phyloP scores from a whole-genome alignment of 2,329 filamentous ascomycete species.

The Tolypocladium sp. region DNA sequence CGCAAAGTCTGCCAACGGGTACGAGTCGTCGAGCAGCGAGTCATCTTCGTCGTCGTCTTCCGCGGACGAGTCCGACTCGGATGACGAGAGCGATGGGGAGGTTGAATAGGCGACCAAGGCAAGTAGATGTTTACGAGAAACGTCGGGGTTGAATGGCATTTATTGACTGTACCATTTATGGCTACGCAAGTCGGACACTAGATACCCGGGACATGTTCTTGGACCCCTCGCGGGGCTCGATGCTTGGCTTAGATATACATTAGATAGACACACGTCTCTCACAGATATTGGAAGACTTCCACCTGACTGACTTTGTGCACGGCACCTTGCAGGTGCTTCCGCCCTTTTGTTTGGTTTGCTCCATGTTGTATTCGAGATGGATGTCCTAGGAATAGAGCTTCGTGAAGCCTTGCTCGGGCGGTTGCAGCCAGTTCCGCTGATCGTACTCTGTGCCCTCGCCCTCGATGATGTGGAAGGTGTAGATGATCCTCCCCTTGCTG shows the following conservation, averaged over 20 bases:
- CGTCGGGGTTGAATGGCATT: neutral
- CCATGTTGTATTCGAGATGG: neutral
- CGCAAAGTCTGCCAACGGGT: conserved; percentile 6
- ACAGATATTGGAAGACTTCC: neutral
- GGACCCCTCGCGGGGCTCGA: conserved; percentile 3
- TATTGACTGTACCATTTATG: conserved; percentile 6
- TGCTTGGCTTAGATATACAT: conserved; percentile 2
- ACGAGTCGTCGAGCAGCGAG: conserved; percentile 30
- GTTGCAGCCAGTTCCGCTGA: conserved; percentile 86
- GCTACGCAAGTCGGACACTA: conserved; percentile 3
- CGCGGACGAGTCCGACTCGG: conserved; percentile 23
- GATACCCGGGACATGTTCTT: conserved; percentile 5
- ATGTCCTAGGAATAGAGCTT: conserved; percentile 38
- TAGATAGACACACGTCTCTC: conserved; percentile 1
- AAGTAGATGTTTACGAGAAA: conserved; percentile 1
- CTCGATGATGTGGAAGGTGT: conserved; percentile 96
- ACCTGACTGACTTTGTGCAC: neutral
- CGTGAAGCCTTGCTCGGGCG: conserved; percentile 70
- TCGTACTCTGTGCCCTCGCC: conserved; percentile 68
- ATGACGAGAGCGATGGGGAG: conserved; percentile 12
- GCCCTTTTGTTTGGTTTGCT: neutral
- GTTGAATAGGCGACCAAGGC: conserved; percentile 1
- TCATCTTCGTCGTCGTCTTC: conserved; percentile 31
- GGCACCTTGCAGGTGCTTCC: neutral
- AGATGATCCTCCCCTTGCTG: conserved; percentile 81